These are phyloP conservation scores for Euphorbia celastroides DNA, from an alignment of 441 rosid species.

Conservation along the genomic window DNA sequence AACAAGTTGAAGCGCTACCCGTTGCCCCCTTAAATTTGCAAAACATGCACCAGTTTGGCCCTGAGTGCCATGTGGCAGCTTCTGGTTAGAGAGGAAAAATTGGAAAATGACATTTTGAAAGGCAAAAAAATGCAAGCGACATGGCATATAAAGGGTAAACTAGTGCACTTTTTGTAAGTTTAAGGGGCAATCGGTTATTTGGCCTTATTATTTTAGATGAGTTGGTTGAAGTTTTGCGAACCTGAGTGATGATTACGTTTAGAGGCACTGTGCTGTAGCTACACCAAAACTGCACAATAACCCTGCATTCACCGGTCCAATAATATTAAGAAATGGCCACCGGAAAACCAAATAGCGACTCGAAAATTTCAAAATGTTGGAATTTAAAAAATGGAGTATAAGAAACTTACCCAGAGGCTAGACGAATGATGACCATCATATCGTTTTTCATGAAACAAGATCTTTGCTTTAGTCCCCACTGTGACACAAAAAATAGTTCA, in stretches of 20 bases:
- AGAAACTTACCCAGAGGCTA: constrained; percentile 65
- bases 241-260: constrained; percentile 86
- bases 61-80: too few relatives aligned
- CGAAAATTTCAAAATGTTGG: neutral
- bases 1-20: too few relatives aligned
- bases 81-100: too few relatives aligned
- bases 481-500: constrained; percentile 3
- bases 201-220: neutral
- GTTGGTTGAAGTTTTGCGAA: constrained; percentile 15
- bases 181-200: too few relatives aligned
- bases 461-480: constrained; percentile 87
- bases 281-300: constrained; percentile 93
- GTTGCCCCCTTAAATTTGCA: too few relatives aligned
- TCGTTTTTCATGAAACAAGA: constrained; percentile 95
- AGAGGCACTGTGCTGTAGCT: constrained; percentile 88
- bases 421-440: constrained; percentile 57
- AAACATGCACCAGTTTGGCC: too few relatives aligned
- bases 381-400: neutral
- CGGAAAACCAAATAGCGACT: too few relatives aligned
- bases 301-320: constrained; percentile 38
- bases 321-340: neutral
- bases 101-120: too few relatives aligned
- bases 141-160: too few relatives aligned
- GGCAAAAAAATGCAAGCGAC: too few relatives aligned
- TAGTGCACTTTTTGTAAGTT: too few relatives aligned